Evolutionary conservation across 228 moss, liverwort and hornwort species (phyloP), one percentile per base, ranked within the genome.

Genomic region (Sphagnum magellanicum): DNA sequence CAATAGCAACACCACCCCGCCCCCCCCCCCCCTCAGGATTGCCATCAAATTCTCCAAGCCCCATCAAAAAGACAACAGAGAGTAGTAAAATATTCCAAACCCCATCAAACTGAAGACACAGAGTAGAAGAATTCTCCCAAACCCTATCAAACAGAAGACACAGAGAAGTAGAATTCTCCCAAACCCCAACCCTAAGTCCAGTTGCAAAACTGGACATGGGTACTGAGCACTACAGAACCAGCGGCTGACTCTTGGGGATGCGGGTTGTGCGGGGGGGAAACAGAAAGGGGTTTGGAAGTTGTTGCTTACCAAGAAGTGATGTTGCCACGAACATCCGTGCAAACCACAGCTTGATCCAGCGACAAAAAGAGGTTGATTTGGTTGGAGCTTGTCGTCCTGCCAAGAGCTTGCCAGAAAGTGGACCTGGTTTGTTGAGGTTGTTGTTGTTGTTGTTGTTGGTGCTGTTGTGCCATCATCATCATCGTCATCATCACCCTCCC

Each of bases 221-320:
- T 32, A 32, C 32, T 32, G 32, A 32, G 32, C 32, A 32, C 32
- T 32, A 32, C 32, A 32, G 32, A 32, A 32, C 32, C 3, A 32
- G 32, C 32, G 32, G 32, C 32, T 32, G 32, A 1, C 32, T 32
- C 32, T 32, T 32, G 32, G 32, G 32, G 32, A 32, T 32, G 3
- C 32, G 32, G 32, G 32, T 32, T 32, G 32, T 32, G 32, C 32
- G 3, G 32, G 32, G 32, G 32, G 32, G 32, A 32, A 32, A 3
- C 32, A 32, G 32, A 2, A 32, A 32, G 32, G 32, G 32, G 32
- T 32, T 32, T 32, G 32, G 32, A 32, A 32, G 32, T 32, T 32
- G 32, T 32, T 32, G 52, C 77, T 70, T 67, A 95, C 95, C 95
- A 90, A 53, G 73, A 81, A 50, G 79, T 83, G 50, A 92, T 90